Evolutionary conservation across 2,329 filamentous ascomycete species (phyloP), one percentile per base, ranked within the genome.

Genomic region (Claviceps spartinae): DNA sequence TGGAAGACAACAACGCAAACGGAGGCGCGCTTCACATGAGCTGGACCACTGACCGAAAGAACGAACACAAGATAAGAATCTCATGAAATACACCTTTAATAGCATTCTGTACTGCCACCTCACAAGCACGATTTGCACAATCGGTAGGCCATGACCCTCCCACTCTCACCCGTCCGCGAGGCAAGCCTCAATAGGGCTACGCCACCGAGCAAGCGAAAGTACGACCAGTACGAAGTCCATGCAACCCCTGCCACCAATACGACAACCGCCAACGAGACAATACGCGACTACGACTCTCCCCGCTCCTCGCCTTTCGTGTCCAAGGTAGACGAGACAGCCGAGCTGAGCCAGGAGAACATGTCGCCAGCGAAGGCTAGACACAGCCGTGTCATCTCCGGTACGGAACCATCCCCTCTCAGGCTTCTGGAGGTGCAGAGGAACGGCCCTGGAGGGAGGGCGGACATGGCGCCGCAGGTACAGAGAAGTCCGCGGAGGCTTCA

Each of bases 361-460:
- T 72, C 71, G 43, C 70, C 73, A 11, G 67, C 67, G 48, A 76
- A 76, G 58, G 62, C 66, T 56, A 72, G 75, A 47, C 72, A 75
- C 54, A 79, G 76, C 22, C 73, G 78, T 55, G 73, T 81, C 57
- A 66, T 80, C 50, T 79, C 78, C 37, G 77, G 78, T 52, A 72
- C 67, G 53, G 77, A 77, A 58, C 72, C 80, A 36, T 78, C 78
- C 49, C 78, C 78, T 41, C 69, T 81, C 38, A 78, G 77, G 66
- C 77, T 81, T 48, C 67, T 81, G 38, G 62, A 69, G 36, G 66
- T 66, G 41, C 63, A 65, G 54, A 59, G 56, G 53, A 50, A 54
- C 46, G 57, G 55, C n/a, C 55, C 56, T n/a, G 9, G 18, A 34
- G 38, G 13, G 24, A 26, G 18, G 37, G 8, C 14, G 34, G 38